Base-by-base conservation (phyloP, 2,329 filamentous ascomycete species). In the Cryphonectria parasitica region DNA sequence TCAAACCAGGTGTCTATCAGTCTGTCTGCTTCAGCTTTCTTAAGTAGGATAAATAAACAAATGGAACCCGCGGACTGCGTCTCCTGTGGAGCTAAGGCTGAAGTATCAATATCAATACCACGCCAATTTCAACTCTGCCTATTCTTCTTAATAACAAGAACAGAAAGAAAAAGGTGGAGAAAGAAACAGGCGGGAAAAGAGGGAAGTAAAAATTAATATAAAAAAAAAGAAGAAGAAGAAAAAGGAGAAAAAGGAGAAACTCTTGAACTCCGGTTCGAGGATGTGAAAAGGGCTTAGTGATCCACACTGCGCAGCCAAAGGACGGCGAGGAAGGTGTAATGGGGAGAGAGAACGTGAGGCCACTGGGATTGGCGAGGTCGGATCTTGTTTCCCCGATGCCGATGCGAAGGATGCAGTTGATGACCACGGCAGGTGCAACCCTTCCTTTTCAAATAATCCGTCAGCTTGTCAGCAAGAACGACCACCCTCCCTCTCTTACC, bases 61-160 rank as follows among this genome's bases (percentile, higher is more conserved):
- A 56, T 56, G n/a, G 52, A 17, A n/a, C 52, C 52, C 52, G 52
- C 52, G 52, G 52, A 56, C 52, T 56, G 52, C 52, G 52, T 15
- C 52, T 56, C n/a, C 19, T 17, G 52, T 28, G 52, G 52, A 28
- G 28, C 54, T 58, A 25, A n/a, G 45, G 45, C n/a, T 11, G 6
- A 49, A n/a, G 13, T 45, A 5, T 11, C 6, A 39, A 13, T n/a
- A 49, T n/a, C 22, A n/a, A 49, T n/a, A 49, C 45, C 45, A 49
- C 7, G 19, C 22, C 22, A 49, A 22, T 49, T 49, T 49, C 8
- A 11, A 49, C 2, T 8, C 45, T 49, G 19, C 4, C 45, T 10
- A 8, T 22, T 2, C 8, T 45, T 39, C 36, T 39, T 13, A 10
- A 39, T 8, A 13, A 39, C 10, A 39, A 10, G 36, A 39, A 39